These are phyloP conservation scores for Pleurotus ostreatus DNA, from an alignment of 768 basidiomycete genomes.

Conservation along the genomic window DNA sequence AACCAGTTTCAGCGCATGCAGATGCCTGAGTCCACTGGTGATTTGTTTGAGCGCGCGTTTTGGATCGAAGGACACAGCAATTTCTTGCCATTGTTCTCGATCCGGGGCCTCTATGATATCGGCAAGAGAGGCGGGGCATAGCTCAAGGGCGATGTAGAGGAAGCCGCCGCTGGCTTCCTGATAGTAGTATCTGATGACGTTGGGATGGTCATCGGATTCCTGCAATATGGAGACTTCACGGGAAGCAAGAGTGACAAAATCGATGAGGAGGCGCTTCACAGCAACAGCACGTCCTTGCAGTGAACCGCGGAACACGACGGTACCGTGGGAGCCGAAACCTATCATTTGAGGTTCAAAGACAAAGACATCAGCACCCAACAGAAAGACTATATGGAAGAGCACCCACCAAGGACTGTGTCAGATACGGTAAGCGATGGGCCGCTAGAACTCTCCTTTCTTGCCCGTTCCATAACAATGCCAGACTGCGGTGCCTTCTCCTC, in stretches of 20 bases:
- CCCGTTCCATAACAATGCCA: slow-evolving; percentile 1
- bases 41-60: slow-evolving; percentile 88
- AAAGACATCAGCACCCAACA: slow-evolving; percentile 8
- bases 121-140: slow-evolving; percentile 87
- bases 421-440: slow-evolving; percentile 63
- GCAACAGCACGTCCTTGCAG: slow-evolving; percentile 97
- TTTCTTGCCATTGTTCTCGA: slow-evolving; percentile 63
- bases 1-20: slow-evolving; percentile 93
- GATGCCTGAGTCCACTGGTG: slow-evolving; percentile 80
- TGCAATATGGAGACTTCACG: slow-evolving; percentile 94
- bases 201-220: slow-evolving; percentile 96
- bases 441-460: slow-evolving; percentile 13
- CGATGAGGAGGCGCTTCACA: slow-evolving; percentile 93
- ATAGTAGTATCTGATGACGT: slow-evolving; percentile 98
- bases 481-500: slow-evolving; percentile 17
- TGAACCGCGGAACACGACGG: slow-evolving; percentile 90
- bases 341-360: background rate
- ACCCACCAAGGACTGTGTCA: slow-evolving; percentile 68
- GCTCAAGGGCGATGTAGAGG: slow-evolving; percentile 95
- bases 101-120: slow-evolving; percentile 83
- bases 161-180: slow-evolving; percentile 93
- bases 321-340: slow-evolving; percentile 97
- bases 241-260: slow-evolving; percentile 91
- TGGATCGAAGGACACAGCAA: slow-evolving; percentile 75
- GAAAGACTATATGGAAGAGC: background rate